Percentiles rank a stretch among this genome's conserved stretches.
These are phyloP conservation scores for Geotrichum fermentans DNA, from an alignment of 1,139 yeast species.

Conservation along the genomic window DNA sequence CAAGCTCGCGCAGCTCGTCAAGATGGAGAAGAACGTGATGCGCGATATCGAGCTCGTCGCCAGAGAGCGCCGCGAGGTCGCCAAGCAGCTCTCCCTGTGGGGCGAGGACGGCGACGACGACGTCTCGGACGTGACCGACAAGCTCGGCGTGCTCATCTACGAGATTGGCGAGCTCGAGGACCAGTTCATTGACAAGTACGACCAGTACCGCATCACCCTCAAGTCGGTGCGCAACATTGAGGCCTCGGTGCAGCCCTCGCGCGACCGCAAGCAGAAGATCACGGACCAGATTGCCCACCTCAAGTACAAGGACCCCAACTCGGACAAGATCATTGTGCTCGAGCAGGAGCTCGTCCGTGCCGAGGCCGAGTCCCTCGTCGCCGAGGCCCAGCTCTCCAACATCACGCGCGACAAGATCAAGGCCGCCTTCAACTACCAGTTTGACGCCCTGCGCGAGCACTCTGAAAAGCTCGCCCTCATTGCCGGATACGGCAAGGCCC, in stretches of 20 bases:
- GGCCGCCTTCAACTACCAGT: conserved; percentile 95
- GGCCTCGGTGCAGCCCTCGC: conserved; percentile 94
- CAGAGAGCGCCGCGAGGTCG: conserved; percentile 93
- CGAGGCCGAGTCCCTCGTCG: conserved; percentile 97
- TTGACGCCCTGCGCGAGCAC: conserved; percentile 93
- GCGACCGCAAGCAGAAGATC: conserved; percentile 96
- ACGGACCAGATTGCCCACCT: conserved; percentile 96
- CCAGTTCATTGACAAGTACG: conserved; percentile 95
- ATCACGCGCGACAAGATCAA: conserved; percentile 96
- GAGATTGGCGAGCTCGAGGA: conserved; percentile 98
- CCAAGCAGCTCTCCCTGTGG: conserved; percentile 93
- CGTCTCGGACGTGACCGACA: conserved; percentile 94
- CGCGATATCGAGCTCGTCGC: conserved; percentile 90
- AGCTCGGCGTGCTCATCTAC: conserved; percentile 89
- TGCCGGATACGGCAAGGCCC: conserved; percentile 98
- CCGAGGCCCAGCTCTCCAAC: conserved; percentile 97
- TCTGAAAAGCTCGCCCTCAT: conserved; percentile 94
- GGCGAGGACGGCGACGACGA: conserved; percentile 98
- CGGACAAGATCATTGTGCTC: conserved; percentile 88
- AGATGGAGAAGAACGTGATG: conserved; percentile 95
- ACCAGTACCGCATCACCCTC: conserved; percentile 93
- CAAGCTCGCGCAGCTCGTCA: conserved; percentile 82
- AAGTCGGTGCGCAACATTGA: conserved; percentile 95
- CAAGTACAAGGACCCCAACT: conserved; percentile 96
- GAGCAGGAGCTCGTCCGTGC: conserved; percentile 99